Percentiles rank a stretch among this genome's conserved stretches.
phyloP scores from a whole-genome alignment of 2,329 filamentous ascomycete species.

The Trichoderma sp. region DNA sequence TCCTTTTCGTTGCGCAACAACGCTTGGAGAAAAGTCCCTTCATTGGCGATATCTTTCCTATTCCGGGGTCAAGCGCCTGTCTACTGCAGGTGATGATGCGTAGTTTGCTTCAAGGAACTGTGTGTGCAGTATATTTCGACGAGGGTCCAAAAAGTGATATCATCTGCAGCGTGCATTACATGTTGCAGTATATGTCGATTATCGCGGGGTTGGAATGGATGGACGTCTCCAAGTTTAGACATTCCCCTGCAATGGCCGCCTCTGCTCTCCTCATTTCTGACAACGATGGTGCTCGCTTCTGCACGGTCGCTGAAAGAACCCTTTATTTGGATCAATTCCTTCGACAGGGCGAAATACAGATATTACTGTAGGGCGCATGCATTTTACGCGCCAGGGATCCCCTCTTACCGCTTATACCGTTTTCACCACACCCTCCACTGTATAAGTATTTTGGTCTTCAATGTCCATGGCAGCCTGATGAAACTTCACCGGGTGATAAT shows the following conservation, averaged over 20 bases:
- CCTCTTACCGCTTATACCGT: background rate
- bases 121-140: background rate
- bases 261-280: background rate
- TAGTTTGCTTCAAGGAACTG: background rate
- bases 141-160: slow-evolving; percentile 9
- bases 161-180: slow-evolving; percentile 9
- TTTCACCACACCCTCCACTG: background rate
- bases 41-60: background rate
- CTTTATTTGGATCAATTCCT: background rate
- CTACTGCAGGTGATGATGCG: slow-evolving; percentile 11
- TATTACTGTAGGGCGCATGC: background rate
- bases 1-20: background rate
- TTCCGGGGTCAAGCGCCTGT: background rate
- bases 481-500: background rate
- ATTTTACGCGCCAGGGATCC: background rate
- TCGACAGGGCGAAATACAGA: background rate
- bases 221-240: background rate
- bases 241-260: background rate
- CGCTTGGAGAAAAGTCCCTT: background rate
- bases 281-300: background rate
- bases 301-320: background rate
- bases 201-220: slow-evolving; percentile 14
- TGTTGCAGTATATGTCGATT: background rate
- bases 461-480: slow-evolving; percentile 15
- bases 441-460: background rate